These are phyloP conservation scores for Russula foetens DNA, from an alignment of 768 basidiomycete species.

Conservation along the genomic window DNA sequence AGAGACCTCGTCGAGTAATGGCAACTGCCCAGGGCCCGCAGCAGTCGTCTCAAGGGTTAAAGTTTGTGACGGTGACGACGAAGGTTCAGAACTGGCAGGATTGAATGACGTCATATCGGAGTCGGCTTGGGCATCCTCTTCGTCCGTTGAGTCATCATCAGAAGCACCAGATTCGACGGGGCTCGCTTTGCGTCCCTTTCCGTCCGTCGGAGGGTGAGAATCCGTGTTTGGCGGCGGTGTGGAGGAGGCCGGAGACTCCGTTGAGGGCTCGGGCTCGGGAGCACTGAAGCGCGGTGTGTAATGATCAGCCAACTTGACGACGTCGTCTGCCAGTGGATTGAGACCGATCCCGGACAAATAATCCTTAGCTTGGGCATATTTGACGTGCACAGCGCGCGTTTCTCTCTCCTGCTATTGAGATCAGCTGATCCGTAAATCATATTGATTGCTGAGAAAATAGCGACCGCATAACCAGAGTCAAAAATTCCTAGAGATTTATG, in stretches of 20 bases:
- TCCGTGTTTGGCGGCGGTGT: not conserved
- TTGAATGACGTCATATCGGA: constrained; percentile 14
- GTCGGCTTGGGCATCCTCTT: not conserved
- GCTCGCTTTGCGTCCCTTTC: not conserved
- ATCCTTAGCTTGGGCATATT: constrained; percentile 26
- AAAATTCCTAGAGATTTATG: constrained; percentile 18
- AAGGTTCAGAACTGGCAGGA: constrained; percentile 21
- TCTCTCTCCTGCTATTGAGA: constrained; percentile 23
- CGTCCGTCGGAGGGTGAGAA: not conserved
- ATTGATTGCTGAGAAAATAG: not conserved
- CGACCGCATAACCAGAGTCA: constrained; percentile 22
- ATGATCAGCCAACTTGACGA: constrained; percentile 20
- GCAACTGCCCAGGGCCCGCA: constrained; percentile 10
- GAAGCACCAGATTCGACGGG: not conserved
- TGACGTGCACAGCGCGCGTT: constrained; percentile 22
- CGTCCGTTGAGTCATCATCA: constrained; percentile 2
- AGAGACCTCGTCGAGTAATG: constrained; percentile 34
- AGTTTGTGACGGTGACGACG: not conserved
- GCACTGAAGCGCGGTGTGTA: constrained; percentile 20
- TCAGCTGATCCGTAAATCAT: not conserved
- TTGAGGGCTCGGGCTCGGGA: not conserved
- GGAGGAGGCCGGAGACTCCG: not conserved
- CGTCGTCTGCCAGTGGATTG: constrained; percentile 22
- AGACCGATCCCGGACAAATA: constrained; percentile 28
- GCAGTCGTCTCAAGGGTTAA: not conserved